Conservation (phyloP, 1,284 basidiomycete species). For the Amylostereum areolatum region DNA sequence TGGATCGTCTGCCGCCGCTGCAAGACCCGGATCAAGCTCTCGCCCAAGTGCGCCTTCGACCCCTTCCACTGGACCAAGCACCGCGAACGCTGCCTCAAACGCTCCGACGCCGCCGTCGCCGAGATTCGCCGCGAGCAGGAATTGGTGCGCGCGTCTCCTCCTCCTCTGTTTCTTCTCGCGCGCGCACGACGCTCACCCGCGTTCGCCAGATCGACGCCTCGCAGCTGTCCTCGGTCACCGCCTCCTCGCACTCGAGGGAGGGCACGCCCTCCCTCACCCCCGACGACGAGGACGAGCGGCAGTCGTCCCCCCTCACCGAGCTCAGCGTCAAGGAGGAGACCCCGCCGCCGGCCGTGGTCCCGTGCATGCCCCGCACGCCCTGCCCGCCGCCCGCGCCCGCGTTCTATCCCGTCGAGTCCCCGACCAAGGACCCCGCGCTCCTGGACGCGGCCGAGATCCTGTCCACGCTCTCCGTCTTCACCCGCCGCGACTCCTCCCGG, state of each 20-base stretch:
- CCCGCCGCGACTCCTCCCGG: conserved; percentile 11
- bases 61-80: conserved; percentile 64
- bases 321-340: conserved; percentile 7
- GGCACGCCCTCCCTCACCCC: conserved; percentile 21
- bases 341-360: not conserved
- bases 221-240: conserved; percentile 1
- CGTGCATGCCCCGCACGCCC: no score
- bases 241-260: conserved; percentile 4
- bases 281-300: conserved; percentile 26
- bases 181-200: no score
- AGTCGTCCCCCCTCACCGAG: conserved; percentile 1
- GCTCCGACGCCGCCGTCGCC: conserved; percentile 15
- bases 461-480: conserved; percentile 8
- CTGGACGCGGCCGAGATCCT: not conserved
- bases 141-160: no score
- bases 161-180: no score
- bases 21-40: conserved; percentile 54
- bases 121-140: conserved; percentile 16
- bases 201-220: not conserved
- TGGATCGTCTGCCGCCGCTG: conserved; percentile 55
- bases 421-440: no score
- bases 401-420: no score
- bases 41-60: conserved; percentile 59
- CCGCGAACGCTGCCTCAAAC: conserved; percentile 45
- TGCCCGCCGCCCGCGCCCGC: no score